Evolutionary conservation across 495 filamentous ascomycete species (phyloP).

Genomic region (Penicillium psychrofluorescens): DNA sequence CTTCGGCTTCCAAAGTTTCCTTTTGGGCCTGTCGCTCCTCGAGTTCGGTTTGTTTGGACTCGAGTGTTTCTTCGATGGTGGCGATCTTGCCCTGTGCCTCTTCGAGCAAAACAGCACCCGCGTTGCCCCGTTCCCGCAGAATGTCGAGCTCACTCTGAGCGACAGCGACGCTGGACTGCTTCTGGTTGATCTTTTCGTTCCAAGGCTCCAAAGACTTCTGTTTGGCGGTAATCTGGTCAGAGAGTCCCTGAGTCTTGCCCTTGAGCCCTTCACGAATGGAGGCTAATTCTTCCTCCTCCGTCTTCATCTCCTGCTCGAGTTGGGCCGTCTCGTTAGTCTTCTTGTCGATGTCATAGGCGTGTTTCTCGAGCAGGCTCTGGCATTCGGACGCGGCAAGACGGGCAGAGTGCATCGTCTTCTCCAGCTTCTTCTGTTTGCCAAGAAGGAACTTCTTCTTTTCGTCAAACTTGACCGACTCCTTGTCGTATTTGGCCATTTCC

Average conservation of each 20-base stretch:
- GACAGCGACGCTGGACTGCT: slow-evolving; percentile 86
- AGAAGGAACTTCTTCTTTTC: slow-evolving; percentile 91
- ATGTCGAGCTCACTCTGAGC: slow-evolving; percentile 92
- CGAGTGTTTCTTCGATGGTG: slow-evolving; percentile 60
- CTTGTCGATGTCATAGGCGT: slow-evolving; percentile 67
- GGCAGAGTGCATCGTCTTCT: slow-evolving; percentile 73
- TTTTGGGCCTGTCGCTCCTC: slow-evolving; percentile 69
- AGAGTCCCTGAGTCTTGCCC: slow-evolving; percentile 90
- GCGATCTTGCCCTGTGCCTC: slow-evolving; percentile 77
- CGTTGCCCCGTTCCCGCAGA: slow-evolving; percentile 77
- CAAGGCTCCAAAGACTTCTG: slow-evolving; percentile 94
- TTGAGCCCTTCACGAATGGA: slow-evolving; percentile 77
- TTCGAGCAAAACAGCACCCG: slow-evolving; percentile 72
- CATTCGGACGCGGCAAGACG: slow-evolving; percentile 66
- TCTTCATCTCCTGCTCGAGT: slow-evolving; percentile 65
- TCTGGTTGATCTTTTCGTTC: slow-evolving; percentile 94
- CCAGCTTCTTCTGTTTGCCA: slow-evolving; percentile 88
- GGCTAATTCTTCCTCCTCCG: slow-evolving; percentile 75
- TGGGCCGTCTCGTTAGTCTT: slow-evolving; percentile 60
- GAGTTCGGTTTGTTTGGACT: slow-evolving; percentile 65
- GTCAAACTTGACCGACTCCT: slow-evolving; percentile 93
- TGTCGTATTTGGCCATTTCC: slow-evolving; percentile 87
- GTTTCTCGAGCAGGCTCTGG: slow-evolving; percentile 68
- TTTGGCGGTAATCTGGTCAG: slow-evolving; percentile 83
- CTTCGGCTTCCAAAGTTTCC: slow-evolving; percentile 64